phyloP scores from a whole-genome alignment of 2,329 filamentous ascomycete species.

The Coleophoma eucalyptorum region DNA sequence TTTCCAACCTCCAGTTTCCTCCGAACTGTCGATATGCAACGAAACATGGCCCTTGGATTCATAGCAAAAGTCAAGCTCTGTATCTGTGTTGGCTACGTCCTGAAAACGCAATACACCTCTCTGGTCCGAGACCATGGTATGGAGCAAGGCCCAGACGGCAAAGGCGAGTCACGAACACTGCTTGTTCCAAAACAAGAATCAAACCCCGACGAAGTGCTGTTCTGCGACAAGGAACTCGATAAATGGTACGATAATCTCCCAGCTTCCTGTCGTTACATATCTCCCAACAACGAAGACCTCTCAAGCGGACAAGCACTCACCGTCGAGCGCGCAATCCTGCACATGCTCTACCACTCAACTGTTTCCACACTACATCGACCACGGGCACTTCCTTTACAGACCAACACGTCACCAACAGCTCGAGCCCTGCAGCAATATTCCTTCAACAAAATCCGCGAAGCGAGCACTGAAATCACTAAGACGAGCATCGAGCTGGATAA shows the following conservation, averaged over 20 bases:
- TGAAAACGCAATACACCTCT: constrained; percentile 86
- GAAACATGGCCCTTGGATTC: constrained; percentile 77
- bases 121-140: constrained; percentile 54
- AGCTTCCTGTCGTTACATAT: constrained; percentile 64
- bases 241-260: constrained; percentile 72
- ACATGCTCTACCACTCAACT: constrained; percentile 89
- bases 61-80: constrained; percentile 86
- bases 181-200: constrained; percentile 76
- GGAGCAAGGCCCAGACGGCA: constrained; percentile 41
- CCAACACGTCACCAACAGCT: background rate
- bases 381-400: constrained; percentile 15
- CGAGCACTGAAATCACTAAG: constrained; percentile 79
- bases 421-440: constrained; percentile 75
- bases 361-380: constrained; percentile 78
- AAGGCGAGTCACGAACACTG: constrained; percentile 54
- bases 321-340: constrained; percentile 75
- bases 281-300: constrained; percentile 50
- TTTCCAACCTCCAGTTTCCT: constrained; percentile 66
- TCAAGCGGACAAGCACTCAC: constrained; percentile 40
- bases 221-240: constrained; percentile 73
- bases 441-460: constrained; percentile 75
- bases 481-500: constrained; percentile 76
- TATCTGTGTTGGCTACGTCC: constrained; percentile 80
- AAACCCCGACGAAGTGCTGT: constrained; percentile 70
- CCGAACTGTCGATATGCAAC: constrained; percentile 67